Conservation (phyloP, 2,329 filamentous ascomycete species). For the Ascochyta koolunga region DNA sequence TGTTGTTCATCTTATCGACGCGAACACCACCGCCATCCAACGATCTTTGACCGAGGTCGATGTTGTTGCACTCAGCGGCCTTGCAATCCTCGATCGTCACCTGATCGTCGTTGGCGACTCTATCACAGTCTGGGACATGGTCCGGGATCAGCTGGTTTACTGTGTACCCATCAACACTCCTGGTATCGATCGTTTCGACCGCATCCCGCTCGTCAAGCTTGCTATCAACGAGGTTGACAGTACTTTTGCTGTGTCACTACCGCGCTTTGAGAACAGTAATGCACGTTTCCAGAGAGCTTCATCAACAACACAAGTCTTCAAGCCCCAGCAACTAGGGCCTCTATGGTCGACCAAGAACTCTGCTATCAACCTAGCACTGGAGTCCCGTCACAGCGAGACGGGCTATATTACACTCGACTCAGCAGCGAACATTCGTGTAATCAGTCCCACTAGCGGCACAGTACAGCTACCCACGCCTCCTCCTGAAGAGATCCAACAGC, state of each 20-base stretch:
- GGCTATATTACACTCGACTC: constrained; percentile 80
- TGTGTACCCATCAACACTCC: constrained; percentile 61
- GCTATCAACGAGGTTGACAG: constrained; percentile 68
- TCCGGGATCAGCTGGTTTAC: constrained; percentile 75
- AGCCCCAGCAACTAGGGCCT: constrained; percentile 63
- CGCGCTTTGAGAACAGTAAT: constrained; percentile 47
- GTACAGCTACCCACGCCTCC: constrained; percentile 40
- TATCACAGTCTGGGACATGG: constrained; percentile 82
- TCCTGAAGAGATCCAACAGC: constrained; percentile 43
- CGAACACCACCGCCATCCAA: constrained; percentile 69
- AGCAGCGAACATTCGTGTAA: constrained; percentile 70
- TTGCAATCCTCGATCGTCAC: constrained; percentile 74
- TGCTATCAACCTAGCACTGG: constrained; percentile 68
- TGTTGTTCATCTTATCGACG: constrained; percentile 77
- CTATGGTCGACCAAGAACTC: constrained; percentile 63
- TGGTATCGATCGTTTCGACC: constrained; percentile 42
- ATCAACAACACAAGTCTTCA: constrained; percentile 68
- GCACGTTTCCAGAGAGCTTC: constrained; percentile 45
- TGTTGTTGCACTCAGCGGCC: constrained; percentile 67
- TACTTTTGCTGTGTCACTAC: constrained; percentile 52
- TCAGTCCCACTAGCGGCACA: constrained; percentile 40
- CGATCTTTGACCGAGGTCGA: constrained; percentile 72
- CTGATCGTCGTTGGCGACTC: constrained; percentile 76
- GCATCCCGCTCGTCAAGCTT: constrained; percentile 61
- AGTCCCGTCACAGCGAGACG: constrained; percentile 67